Conservation (phyloP, 2,329 filamentous ascomycete genomes). For the Alternaria gaisen region DNA sequence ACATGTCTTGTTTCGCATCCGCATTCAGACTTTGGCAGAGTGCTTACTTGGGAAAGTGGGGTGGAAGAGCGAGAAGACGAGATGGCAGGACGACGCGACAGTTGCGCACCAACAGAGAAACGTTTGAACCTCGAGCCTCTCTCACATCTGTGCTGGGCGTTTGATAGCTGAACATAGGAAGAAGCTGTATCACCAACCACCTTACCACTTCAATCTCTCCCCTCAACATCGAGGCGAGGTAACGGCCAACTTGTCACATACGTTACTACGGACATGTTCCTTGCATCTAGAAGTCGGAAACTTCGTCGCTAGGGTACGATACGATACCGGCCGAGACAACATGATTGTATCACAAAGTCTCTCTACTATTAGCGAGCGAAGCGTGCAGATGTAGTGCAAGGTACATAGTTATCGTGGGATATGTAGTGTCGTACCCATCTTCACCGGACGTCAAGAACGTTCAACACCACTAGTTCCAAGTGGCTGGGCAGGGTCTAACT, state of each 20-base stretch:
- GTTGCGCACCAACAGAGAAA: background rate
- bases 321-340: background rate
- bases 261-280: background rate
- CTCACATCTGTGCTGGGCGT: background rate
- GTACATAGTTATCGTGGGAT: background rate
- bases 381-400: background rate
- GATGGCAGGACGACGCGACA: background rate
- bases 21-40: background rate
- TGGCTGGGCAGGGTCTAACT: background rate
- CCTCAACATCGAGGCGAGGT: background rate
- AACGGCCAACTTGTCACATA: background rate
- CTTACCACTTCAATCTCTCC: background rate
- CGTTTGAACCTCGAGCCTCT: background rate
- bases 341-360: background rate
- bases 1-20: background rate
- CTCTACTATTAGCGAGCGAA: background rate
- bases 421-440: slow-evolving; percentile 3
- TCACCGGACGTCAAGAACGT: slow-evolving; percentile 13
- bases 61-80: background rate
- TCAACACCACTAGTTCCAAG: background rate
- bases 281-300: background rate
- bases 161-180: background rate
- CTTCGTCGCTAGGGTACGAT: background rate
- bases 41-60: background rate
- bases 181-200: background rate